These are phyloP conservation scores for Sphaerulina musiva DNA, from an alignment of 2,329 filamentous ascomycete species.

Conservation along the genomic window DNA sequence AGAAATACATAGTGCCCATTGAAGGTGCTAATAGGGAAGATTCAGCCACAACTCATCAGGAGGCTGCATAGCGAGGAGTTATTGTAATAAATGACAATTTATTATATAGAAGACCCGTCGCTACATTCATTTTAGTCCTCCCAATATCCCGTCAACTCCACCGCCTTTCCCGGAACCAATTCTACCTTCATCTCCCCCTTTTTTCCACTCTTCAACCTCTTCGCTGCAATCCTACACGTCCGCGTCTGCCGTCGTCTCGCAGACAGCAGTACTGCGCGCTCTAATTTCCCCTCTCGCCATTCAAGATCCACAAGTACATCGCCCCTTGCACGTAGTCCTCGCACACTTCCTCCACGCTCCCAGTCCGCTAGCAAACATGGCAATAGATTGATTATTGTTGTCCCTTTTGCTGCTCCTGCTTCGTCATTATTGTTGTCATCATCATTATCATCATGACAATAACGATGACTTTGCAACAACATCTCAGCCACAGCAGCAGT, in stretches of 20 bases:
- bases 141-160: neutral
- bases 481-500: slow-evolving; percentile 3
- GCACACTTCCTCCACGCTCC: neutral
- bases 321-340: neutral
- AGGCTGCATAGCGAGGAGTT: neutral
- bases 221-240: neutral
- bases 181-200: neutral
- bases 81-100: no score
- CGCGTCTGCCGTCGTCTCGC: neutral
- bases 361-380: neutral
- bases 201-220: neutral
- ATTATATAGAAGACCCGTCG: neutral
- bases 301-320: neutral
- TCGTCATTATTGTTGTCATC: no score
- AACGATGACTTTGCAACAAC: neutral
- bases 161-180: neutral
- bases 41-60: neutral
- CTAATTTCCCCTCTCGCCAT: neutral
- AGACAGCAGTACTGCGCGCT: neutral
- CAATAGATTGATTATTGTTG: neutral
- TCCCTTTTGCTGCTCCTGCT: no score
- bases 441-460: no score
- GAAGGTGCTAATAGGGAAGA: neutral
- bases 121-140: neutral
- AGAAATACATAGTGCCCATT: neutral